A percentile compares a stretch with the other conserved stretches of the same genome.
Conservation (phyloP, 1,139 yeast species). For the Nadsonia commutata region DNA sequence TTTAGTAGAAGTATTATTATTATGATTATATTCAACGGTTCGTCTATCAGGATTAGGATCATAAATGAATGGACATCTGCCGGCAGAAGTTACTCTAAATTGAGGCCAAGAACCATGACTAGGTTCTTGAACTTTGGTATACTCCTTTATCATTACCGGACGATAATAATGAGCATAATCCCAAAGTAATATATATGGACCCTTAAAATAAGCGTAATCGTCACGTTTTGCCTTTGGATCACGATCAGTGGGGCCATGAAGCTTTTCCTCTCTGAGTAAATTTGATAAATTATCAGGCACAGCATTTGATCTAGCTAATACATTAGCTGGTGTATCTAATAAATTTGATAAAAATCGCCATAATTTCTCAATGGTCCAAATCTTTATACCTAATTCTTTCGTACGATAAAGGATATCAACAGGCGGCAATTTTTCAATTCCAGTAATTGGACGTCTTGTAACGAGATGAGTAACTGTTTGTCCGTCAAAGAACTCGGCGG, state of each 20-base stretch:
- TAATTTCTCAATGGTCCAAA: constrained; percentile 83
- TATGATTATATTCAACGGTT: constrained; percentile 8
- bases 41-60: constrained; percentile 18
- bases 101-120: constrained; percentile 39
- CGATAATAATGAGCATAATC: constrained; percentile 68
- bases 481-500: constrained; percentile 57
- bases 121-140: constrained; percentile 36
- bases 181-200: constrained; percentile 64
- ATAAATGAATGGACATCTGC: constrained; percentile 57
- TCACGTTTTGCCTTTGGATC: constrained; percentile 78
- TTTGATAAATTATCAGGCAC: not conserved
- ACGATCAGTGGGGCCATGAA: constrained; percentile 77
- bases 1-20: not conserved
- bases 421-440: constrained; percentile 24
- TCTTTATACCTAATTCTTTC: constrained; percentile 44
- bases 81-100: constrained; percentile 20
- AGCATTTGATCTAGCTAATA: not conserved
- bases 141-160: constrained; percentile 75
- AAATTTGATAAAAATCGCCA: constrained; percentile 63
- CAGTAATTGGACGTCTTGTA: constrained; percentile 36
- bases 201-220: constrained; percentile 68
- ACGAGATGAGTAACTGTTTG: constrained; percentile 69
- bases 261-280: constrained; percentile 67
- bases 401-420: constrained; percentile 61
- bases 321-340: constrained; percentile 25